A percentile compares a stretch with the other conserved stretches of the same genome.
phyloP scores from a whole-genome alignment of 2,329 filamentous ascomycete genomes.

The Aspergillus quadrilineatus region DNA sequence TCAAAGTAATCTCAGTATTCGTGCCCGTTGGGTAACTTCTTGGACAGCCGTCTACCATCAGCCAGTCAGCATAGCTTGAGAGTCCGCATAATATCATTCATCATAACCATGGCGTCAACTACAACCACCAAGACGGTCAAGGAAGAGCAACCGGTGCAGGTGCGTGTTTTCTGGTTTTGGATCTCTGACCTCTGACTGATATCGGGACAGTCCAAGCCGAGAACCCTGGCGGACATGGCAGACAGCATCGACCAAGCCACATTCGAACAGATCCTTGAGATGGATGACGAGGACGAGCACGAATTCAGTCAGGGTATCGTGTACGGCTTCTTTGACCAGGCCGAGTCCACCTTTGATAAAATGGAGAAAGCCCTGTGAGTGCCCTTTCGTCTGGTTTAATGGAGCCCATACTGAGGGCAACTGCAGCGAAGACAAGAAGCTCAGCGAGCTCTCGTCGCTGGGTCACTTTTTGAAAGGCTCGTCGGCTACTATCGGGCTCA shows the following conservation, averaged over 20 bases:
- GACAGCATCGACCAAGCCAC: slow-evolving; percentile 76
- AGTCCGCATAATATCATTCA: slow-evolving; percentile 2
- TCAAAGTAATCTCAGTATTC: slow-evolving; percentile 20
- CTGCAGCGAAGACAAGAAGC: slow-evolving; percentile 63
- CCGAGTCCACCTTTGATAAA: slow-evolving; percentile 76
- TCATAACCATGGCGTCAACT: slow-evolving; percentile 28
- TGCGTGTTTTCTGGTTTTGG: not conserved
- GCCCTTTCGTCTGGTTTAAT: not conserved
- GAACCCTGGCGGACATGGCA: slow-evolving; percentile 61
- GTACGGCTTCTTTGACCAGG: slow-evolving; percentile 89
- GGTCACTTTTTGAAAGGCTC: slow-evolving; percentile 98
- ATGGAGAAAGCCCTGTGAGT: slow-evolving; percentile 84
- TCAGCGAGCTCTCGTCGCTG: slow-evolving; percentile 73
- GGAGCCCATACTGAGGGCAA: not conserved
- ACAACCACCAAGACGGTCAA: slow-evolving; percentile 25
- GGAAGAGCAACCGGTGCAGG: slow-evolving; percentile 23
- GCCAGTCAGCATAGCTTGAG: not conserved
- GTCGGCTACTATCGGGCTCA: slow-evolving; percentile 86
- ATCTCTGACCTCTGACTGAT: not conserved
- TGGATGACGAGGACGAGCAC: slow-evolving; percentile 88
- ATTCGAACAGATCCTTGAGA: slow-evolving; percentile 95
- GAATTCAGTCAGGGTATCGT: slow-evolving; percentile 91
- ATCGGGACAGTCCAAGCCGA: slow-evolving; percentile 39
- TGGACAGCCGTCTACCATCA: not conserved
- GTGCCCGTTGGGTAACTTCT: not conserved